Evolutionary conservation across 257 asterid species (phyloP).

Genomic region (Sherardia arvensis): DNA sequence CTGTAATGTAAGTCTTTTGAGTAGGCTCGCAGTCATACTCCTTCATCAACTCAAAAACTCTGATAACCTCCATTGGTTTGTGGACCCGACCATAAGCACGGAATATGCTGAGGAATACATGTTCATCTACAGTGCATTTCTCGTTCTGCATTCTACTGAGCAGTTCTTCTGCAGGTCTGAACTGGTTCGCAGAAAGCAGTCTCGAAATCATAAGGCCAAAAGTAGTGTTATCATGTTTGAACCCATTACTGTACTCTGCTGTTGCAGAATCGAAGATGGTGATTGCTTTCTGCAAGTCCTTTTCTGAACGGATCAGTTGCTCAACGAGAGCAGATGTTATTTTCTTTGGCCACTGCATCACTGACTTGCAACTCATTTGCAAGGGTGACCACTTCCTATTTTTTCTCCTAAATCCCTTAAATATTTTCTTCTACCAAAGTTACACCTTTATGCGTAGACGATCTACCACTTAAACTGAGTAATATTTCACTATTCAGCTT

Average conservation of each 20-base stretch:
- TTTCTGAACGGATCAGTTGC: conserved; percentile 61
- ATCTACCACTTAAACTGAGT: background rate
- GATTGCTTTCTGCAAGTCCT: conserved; percentile 62
- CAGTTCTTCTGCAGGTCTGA: conserved; percentile 56
- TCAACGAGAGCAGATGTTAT: conserved; percentile 62
- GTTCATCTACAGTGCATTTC: conserved; percentile 47
- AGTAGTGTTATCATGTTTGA: conserved; percentile 51
- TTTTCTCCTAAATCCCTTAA: background rate
- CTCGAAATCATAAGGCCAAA: conserved; percentile 51
- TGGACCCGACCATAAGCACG: conserved; percentile 79
- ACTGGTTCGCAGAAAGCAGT: conserved; percentile 62
- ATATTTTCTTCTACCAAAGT: background rate
- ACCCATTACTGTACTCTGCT: conserved; percentile 71
- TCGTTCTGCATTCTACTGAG: conserved; percentile 67
- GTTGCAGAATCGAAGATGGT: conserved; percentile 84
- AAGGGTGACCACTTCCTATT: background rate
- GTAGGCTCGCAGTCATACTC: conserved; percentile 65
- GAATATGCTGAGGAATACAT: conserved; percentile 49
- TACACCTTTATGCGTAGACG: background rate
- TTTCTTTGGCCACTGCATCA: conserved; percentile 72
- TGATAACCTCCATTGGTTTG: conserved; percentile 71
- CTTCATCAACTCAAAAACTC: conserved; percentile 58
- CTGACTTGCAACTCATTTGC: conserved; percentile 35
- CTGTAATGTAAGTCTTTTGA: conserved; percentile 59
- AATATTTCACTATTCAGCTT: too few species aligned